Evolutionary conservation across 1,284 basidiomycete genomes (phyloP), one percentile per base, ranked within the genome.

Genomic region (Ustilago esculenta): DNA sequence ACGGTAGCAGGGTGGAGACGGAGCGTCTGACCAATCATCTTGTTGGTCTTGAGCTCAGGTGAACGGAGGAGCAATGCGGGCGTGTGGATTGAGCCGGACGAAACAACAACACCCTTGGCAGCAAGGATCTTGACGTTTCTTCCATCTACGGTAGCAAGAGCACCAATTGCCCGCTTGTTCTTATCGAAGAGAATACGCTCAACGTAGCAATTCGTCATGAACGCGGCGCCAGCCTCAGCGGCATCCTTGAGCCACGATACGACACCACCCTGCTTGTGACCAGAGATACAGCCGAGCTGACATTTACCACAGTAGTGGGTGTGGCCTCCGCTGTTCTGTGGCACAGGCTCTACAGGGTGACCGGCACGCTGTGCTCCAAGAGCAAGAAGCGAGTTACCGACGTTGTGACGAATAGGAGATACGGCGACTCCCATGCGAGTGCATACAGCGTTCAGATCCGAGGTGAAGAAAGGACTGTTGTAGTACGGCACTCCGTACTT

Each of bases 11-110:
- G 85, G 75, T 85, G 85, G 21, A 85, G 70, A 44, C 82, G 81
- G n/a, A 85, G 71, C 53, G 83, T 82, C 45, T 80, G 72, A 10
- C 85, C 85, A 55, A 85, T 83, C 61, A 81, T 75, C 44, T 82
- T 81, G 76, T 84, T 84, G 71, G 68, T 73, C 43, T 66, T 70
- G 25, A 85, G 68, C 15, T 82, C 81, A n/a, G 80, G 80, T 32
- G 81, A 82, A 29, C 84, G 81, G 20, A 84, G 77, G 7, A 85
- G 77, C 41, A 85, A 60, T 0, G 83, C 84, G 0, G 85, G 85
- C 4, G 83, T 83, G 61, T 85, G 80, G 45, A 85, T 58, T 11
- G 82, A 81, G 9, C 85, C 85, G 0, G 79, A 80, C 10, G 81
- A 78, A 37, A 83, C 75, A 27, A 85, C 78, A 2, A 85, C 83